These are phyloP conservation scores for Gracilaria gracilis DNA, from an alignment of 23 red algal species.

Conservation along the genomic window DNA sequence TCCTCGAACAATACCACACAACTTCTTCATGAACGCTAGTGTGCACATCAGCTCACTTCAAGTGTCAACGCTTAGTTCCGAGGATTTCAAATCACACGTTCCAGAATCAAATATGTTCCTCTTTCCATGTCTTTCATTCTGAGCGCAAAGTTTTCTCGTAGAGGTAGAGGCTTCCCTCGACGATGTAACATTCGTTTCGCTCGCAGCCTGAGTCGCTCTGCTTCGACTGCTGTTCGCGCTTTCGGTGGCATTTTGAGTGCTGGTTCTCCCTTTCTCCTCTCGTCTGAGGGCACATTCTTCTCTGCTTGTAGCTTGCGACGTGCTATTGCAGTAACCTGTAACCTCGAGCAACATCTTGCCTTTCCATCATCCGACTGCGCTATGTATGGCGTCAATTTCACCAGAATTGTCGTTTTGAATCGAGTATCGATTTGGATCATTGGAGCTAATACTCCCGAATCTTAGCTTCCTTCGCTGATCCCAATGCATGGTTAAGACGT, in stretches of 20 bases:
- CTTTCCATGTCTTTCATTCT: not conserved
- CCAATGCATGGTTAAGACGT: slow-evolving; percentile 17
- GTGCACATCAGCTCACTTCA: slow-evolving; percentile 32
- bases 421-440: not conserved
- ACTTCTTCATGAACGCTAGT: slow-evolving; percentile 45
- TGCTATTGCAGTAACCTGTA: not conserved
- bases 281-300: not conserved
- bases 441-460: slow-evolving; percentile 14
- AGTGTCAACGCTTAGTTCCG: slow-evolving; percentile 23
- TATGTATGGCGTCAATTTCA: not conserved
- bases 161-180: slow-evolving; percentile 1
- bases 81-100: slow-evolving; percentile 2
- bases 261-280: slow-evolving; percentile 3
- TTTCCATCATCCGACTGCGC: not conserved
- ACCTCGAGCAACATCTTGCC: not conserved
- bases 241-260: not conserved
- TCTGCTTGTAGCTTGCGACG: not conserved
- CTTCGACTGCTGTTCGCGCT: slow-evolving; percentile 20
- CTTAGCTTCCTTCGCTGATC: slow-evolving; percentile 33
- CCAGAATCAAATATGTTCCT: not conserved
- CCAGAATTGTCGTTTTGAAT: not conserved
- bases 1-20: slow-evolving; percentile 37
- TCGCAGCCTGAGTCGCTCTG: slow-evolving; percentile 18
- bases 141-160: not conserved
- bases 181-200: slow-evolving; percentile 11